Evolutionary conservation across 1,284 basidiomycete species (phyloP).

Genomic region (Apiotrichum sp.): DNA sequence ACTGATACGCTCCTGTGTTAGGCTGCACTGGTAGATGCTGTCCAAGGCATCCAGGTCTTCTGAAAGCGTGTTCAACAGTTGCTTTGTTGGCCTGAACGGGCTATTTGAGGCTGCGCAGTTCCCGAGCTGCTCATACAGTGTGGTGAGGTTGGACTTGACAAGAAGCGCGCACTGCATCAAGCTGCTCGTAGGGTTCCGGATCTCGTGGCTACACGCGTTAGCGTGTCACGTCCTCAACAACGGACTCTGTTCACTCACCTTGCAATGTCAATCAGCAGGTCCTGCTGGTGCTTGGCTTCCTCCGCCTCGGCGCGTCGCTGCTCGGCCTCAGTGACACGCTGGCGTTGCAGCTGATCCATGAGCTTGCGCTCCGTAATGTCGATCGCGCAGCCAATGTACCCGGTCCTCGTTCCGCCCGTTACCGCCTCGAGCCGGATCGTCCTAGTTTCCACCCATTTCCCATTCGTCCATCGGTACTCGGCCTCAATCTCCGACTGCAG

Average conservation of each 20-base stretch:
- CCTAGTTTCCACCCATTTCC: slow-evolving; percentile 24
- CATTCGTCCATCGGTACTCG: slow-evolving; percentile 34
- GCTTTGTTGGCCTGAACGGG: slow-evolving; percentile 8
- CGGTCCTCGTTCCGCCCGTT: slow-evolving; percentile 28
- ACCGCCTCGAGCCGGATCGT: slow-evolving; percentile 34
- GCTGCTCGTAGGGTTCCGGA: slow-evolving; percentile 27
- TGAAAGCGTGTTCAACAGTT: slow-evolving; percentile 11
- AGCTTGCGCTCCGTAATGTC: slow-evolving; percentile 43
- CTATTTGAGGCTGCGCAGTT: background rate
- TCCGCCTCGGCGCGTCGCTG: slow-evolving; percentile 41
- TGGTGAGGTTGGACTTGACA: slow-evolving; percentile 40
- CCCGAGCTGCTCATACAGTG: slow-evolving; percentile 33
- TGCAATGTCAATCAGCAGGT: slow-evolving; percentile 45
- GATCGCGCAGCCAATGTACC: slow-evolving; percentile 29
- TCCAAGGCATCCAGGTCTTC: slow-evolving; percentile 20
- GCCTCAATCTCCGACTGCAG: slow-evolving; percentile 1
- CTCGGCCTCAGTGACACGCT: slow-evolving; percentile 40
- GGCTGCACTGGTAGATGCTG: slow-evolving; percentile 27
- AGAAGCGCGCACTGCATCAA: slow-evolving; percentile 36
- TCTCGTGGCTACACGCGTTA: slow-evolving; percentile 22
- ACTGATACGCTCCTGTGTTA: slow-evolving; percentile 43
- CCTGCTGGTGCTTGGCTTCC: slow-evolving; percentile 42
- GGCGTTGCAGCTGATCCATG: slow-evolving; percentile 36
- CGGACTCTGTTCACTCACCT: slow-evolving; percentile 14
- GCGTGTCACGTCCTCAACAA: too few species aligned